phyloP scores from a whole-genome alignment of 495 filamentous ascomycete genomes.

The Daldinia childiae region DNA sequence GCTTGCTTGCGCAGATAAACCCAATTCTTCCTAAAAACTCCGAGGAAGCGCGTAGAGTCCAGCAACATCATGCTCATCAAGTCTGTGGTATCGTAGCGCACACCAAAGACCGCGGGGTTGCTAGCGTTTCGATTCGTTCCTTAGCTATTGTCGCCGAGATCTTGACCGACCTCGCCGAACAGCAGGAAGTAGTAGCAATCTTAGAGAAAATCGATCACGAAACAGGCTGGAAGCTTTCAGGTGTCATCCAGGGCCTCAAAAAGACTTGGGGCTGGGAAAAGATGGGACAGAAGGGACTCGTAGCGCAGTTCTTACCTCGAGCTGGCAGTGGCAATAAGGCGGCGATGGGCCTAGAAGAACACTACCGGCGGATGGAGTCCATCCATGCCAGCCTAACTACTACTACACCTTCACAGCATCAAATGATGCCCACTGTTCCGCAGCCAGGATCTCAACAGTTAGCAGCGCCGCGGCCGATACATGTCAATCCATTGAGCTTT shows the following conservation, averaged over 20 bases:
- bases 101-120: constrained; percentile 80
- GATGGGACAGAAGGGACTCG: constrained; percentile 41
- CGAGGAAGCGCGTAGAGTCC: constrained; percentile 73
- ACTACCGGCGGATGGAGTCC: constrained; percentile 42
- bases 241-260: constrained; percentile 73
- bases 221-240: constrained; percentile 79
- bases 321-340: constrained; percentile 14
- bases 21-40: constrained; percentile 64
- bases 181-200: constrained; percentile 83
- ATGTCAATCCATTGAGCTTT: constrained; percentile 71
- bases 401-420: constrained; percentile 38
- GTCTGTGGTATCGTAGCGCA: constrained; percentile 91
- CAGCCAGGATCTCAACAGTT: constrained; percentile 37
- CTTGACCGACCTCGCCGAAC: constrained; percentile 72
- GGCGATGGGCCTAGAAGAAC: constrained; percentile 24
- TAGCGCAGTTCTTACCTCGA: constrained; percentile 35
- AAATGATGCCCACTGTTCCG: constrained; percentile 42
- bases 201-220: constrained; percentile 77
- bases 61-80: constrained; percentile 76
- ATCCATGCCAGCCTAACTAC: constrained; percentile 33
- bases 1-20: constrained; percentile 81
- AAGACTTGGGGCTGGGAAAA: constrained; percentile 81
- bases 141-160: constrained; percentile 82
- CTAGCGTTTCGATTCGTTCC: constrained; percentile 78
- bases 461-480: constrained; percentile 49